Percentiles rank a stretch among this genome's conserved stretches.
phyloP scores from a whole-genome alignment of 495 filamentous ascomycete species.

The Penicillium maclennaniae region DNA sequence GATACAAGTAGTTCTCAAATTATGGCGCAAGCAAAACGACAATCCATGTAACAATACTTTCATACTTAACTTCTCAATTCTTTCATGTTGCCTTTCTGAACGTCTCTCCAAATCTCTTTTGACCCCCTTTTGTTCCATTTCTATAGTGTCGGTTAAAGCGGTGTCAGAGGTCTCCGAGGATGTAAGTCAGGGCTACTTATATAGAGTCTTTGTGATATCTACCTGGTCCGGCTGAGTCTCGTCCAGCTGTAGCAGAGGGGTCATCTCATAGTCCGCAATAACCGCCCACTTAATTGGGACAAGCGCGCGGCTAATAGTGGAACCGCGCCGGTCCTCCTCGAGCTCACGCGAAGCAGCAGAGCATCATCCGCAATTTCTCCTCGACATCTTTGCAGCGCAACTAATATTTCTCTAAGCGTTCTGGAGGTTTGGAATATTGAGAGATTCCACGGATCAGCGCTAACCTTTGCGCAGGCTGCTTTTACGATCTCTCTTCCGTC shows the following conservation, averaged over 20 bases:
- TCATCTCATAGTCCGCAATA: background rate
- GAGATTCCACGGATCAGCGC: background rate
- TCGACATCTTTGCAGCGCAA: background rate
- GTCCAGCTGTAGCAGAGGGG: background rate
- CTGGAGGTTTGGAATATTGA: background rate
- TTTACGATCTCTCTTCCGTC: background rate
- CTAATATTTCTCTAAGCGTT: background rate
- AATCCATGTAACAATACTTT: too few relatives aligned
- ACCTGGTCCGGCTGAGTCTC: too few relatives aligned
- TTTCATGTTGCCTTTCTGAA: too few relatives aligned
- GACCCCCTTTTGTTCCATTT: too few relatives aligned
- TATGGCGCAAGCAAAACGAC: too few relatives aligned
- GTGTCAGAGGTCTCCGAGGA: too few relatives aligned
- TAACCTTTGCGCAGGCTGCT: background rate
- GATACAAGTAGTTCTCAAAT: too few relatives aligned
- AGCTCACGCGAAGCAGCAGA: constrained; percentile 12
- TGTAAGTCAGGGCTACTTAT: too few relatives aligned
- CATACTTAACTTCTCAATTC: too few relatives aligned
- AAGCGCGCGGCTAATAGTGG: constrained; percentile 14
- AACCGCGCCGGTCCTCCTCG: constrained; percentile 6
- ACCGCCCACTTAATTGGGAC: background rate
- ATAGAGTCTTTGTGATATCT: too few relatives aligned
- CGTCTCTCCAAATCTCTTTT: too few relatives aligned
- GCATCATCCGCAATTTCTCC: constrained; percentile 4
- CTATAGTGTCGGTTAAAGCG: too few relatives aligned